Base-by-base conservation (phyloP, 768 basidiomycete genomes). In the Termitomyces sp. region DNA sequence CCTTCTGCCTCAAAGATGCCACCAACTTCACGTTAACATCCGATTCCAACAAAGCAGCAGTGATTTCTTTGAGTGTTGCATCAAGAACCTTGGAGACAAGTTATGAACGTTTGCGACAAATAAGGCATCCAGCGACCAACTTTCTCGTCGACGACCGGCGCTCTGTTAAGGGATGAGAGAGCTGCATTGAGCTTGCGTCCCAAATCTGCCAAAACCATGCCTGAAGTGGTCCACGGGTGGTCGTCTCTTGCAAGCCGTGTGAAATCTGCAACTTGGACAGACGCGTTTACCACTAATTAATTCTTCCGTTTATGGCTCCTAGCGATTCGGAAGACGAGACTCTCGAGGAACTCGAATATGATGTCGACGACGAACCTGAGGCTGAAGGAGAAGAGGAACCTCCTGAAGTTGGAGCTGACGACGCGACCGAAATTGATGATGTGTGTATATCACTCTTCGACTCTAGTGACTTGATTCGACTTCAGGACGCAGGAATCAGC, bases 21-120 rank as follows among this genome's bases (percentile, higher is more conserved):
- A 98, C 97, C 22, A 98, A 84, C 71, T 96, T 97, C 65, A 99
- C 96, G 69, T 99, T 99, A 63, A 99, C 96, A 74, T 99, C 97
- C 20, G 94, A 88, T 72, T 98, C 95, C 45, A 99, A 82, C 33
- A 98, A 76, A 10, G 96, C 96, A 26, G 93, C 82, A 48, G 92
- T 94, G 61, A 99, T 91, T 74, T 97, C 94, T 74, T 98, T 98
- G 61, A 99, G 84, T 16, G 92, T 85, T 4, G 86, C 84, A 77
- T 99, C 97, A 67, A 99, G 85, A 49, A 93, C 92, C 95, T 98
- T 70, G 10, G 22, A 43, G 47, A 35, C 12, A 57, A 57, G 48
- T 55, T 46, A 61, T 61, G 55, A 62, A 52, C 16, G 28, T 43
- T 42, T 45, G n/a, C 24, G 32, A 55, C 35, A 35, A 50, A 30